Conservation (phyloP, 23 red algal genomes). For the Gracilaria domingensis region DNA sequence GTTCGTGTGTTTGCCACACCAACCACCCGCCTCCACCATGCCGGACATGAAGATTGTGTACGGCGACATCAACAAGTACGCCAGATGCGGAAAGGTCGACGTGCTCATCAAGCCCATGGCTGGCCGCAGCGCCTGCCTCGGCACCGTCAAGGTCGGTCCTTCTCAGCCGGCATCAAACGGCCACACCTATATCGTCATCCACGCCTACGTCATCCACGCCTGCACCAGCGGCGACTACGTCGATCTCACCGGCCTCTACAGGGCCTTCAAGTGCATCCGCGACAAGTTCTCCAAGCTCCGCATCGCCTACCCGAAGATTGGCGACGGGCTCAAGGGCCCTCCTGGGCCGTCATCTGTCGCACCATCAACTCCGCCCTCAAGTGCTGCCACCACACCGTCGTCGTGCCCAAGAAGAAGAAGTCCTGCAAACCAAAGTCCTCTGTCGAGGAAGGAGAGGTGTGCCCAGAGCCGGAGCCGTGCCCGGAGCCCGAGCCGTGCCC, state of each 20-base stretch:
- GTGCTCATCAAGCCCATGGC: constrained; percentile 49
- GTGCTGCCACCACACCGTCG: constrained; percentile 69
- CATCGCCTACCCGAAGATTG: constrained; percentile 69
- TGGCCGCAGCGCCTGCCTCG: constrained; percentile 39
- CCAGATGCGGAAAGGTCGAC: constrained; percentile 51
- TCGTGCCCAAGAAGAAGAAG: constrained; percentile 49
- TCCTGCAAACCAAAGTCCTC: constrained; percentile 1
- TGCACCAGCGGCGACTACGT: constrained; percentile 48
- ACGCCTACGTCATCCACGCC: constrained; percentile 59
- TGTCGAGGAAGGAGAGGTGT: neutral
- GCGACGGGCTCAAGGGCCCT: constrained; percentile 53
- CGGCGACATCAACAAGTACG: constrained; percentile 57
- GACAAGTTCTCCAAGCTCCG: constrained; percentile 47
- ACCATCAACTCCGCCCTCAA: constrained; percentile 67
- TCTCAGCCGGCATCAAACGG: constrained; percentile 54
- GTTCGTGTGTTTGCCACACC: neutral
- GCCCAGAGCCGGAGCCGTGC: constrained; percentile 40
- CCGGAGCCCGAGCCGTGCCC: constrained; percentile 56
- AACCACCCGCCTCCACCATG: constrained; percentile 32
- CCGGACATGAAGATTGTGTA: constrained; percentile 60
- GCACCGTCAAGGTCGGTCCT: constrained; percentile 49
- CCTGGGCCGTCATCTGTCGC: constrained; percentile 54
- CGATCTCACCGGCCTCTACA: constrained; percentile 76
- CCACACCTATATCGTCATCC: constrained; percentile 62
- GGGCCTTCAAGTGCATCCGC: constrained; percentile 72